Evolutionary conservation across 352 stramenopile genomes (phyloP), one percentile per base, ranked within the genome.

Genomic region (Globisporangium cylindrosporum): DNA sequence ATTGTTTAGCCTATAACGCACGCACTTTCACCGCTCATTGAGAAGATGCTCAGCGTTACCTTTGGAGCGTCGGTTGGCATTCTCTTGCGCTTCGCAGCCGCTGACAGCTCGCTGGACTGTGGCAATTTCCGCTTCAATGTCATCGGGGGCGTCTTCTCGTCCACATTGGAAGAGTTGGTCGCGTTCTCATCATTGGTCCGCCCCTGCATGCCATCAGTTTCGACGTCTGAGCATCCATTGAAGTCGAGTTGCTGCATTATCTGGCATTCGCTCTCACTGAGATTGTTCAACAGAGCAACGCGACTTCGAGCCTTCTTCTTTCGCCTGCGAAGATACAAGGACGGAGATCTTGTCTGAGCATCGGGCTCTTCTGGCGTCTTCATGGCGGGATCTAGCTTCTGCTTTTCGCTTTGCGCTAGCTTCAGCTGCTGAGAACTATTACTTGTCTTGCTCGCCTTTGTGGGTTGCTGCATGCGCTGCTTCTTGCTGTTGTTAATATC

Each of bases 161-260:
- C 25, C 1, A 29, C 64, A 53, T 67, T 67, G 32, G 15, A 27
- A 22, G 25, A 48, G n/a, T 34, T 32, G 14, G 10, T 14, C 15
- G 10, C n/a, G 15, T 62, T 68, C 38, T 68, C 63, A 5, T 68
- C 62, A 14, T 55, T 51, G 2, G 22, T 51, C 5, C 1, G 6
- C 36, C 9, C 25, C 18, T 27, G 36, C 8, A n/a, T 18, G 14
- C 2, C 55, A 25, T 34, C 22, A 29, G 49, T 20, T 24, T 54
- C 36, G 8, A 38, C 56, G 34, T 56, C 25, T 10, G 55, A 69
- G 62, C 53, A 69, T 2, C 29, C 53, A 1, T 43, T 22, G 38
- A 73, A 73, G 32, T 73, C 64, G 29, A 73, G 59, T 10, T 32
- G 56, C 64, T 71, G 68, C 32, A 68, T n/a, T 22, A 71, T 34